Conservation (phyloP, 257 asterid genomes). For the Scutellaria barbata region DNA sequence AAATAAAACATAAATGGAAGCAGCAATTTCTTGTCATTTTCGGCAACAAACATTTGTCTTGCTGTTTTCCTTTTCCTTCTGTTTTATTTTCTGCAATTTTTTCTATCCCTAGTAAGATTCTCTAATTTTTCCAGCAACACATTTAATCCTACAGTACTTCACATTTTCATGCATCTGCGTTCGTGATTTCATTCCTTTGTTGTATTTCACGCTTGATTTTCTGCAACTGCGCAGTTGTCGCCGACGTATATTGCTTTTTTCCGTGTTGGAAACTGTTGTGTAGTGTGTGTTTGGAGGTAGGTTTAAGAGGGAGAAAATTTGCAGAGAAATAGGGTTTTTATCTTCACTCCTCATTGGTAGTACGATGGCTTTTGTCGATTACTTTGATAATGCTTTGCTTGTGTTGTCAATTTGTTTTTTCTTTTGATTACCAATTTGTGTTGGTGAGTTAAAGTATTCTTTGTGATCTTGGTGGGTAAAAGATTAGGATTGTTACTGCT, state of each 20-base stretch:
- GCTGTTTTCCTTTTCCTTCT: background rate
- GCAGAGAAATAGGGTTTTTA: background rate
- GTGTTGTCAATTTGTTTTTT: background rate
- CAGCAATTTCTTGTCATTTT: slow-evolving; percentile 32
- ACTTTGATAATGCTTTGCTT: background rate
- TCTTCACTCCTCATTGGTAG: slow-evolving; percentile 21
- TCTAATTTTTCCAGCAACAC: no score
- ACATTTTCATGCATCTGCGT: background rate
- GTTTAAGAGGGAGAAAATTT: slow-evolving; percentile 20
- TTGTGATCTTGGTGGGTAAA: slow-evolving; percentile 1
- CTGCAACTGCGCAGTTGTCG: background rate
- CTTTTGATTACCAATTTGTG: background rate
- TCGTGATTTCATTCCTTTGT: background rate
- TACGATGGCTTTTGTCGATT: background rate
- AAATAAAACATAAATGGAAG: slow-evolving; percentile 34
- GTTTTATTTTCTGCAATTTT: background rate
- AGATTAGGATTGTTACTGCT: slow-evolving; percentile 2
- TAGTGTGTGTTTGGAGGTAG: slow-evolving; percentile 3
- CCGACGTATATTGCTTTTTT: background rate
- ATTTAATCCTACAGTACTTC: no score
- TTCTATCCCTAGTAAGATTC: no score
- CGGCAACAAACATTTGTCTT: slow-evolving; percentile 11
- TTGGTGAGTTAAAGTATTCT: background rate
- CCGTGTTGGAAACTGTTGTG: background rate
- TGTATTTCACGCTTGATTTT: background rate